Percentiles rank a stretch among this genome's conserved stretches.
Conservation (phyloP, 371 early-diverging fungal genomes). For the Zychaea mexicana region DNA sequence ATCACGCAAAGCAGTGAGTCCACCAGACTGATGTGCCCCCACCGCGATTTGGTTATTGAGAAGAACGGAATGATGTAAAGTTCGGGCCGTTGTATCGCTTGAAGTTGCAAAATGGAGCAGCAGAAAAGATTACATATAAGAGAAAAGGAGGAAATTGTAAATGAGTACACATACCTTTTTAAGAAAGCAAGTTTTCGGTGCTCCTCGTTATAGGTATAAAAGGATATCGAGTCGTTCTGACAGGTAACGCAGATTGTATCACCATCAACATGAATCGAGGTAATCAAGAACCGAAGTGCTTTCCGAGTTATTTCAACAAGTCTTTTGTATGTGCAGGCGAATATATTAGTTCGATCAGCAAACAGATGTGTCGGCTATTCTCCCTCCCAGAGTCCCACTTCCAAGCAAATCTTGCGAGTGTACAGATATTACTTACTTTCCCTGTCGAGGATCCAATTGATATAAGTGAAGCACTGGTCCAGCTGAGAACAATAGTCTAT, state of each 20-base stretch:
- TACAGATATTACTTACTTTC: conserved; percentile 21
- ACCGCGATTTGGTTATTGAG: conserved; percentile 24
- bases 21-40: conserved; percentile 31
- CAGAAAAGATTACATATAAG: no score
- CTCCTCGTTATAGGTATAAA: conserved; percentile 27
- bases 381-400: no score
- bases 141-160: no score
- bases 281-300: conserved; percentile 31
- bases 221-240: conserved; percentile 38
- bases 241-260: conserved; percentile 38
- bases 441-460: conserved; percentile 28
- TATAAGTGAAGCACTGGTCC: conserved; percentile 33
- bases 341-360: no score
- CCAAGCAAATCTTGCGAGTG: no score
- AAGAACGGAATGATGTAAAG: conserved; percentile 29
- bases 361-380: no score
- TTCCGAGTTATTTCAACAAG: conserved; percentile 31
- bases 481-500: conserved; percentile 39
- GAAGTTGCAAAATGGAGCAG: no score
- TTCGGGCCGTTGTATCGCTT: conserved; percentile 34
- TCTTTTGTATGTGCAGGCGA: no score
- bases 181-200: conserved; percentile 21
- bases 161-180: conserved; percentile 43
- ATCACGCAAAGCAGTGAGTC: conserved; percentile 32
- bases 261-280: conserved; percentile 31